Evolutionary conservation across 225 moss, liverwort and hornwort genomes (phyloP).

Genomic region (Pseudisothecium myosuroides): DNA sequence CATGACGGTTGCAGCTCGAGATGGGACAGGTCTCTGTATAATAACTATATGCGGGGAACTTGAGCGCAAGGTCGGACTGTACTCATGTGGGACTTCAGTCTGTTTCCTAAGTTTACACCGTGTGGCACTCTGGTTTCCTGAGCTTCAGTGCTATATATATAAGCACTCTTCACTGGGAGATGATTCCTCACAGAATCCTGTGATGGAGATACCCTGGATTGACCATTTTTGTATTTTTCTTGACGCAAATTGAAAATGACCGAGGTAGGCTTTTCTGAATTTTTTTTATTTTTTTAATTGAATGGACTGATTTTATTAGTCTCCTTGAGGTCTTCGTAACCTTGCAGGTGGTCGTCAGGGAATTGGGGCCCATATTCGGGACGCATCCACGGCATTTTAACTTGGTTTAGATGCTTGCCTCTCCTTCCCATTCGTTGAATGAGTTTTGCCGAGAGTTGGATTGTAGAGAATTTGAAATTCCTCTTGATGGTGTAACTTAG

Average conservation of each 20-base stretch:
- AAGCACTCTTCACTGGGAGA: background rate
- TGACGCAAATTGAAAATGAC: background rate
- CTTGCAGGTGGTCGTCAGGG: background rate
- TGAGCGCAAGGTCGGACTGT: background rate
- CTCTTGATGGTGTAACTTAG: background rate
- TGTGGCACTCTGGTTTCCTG: background rate
- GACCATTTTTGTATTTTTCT: background rate
- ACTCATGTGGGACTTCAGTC: background rate
- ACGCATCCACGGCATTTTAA: background rate
- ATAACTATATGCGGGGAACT: background rate
- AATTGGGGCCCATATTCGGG: background rate
- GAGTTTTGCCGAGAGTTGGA: background rate
- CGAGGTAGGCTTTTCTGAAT: background rate
- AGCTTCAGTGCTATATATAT: background rate
- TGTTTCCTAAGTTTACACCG: background rate
- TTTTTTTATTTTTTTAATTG: no score
- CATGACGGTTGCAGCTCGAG: background rate
- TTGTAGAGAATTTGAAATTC: background rate
- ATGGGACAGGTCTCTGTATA: background rate
- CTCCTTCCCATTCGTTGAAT: background rate
- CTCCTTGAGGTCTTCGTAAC: background rate
- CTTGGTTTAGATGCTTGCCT: background rate
- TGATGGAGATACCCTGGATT: background rate
- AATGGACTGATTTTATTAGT: background rate
- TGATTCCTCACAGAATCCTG: background rate